Evolutionary conservation across 2,329 filamentous ascomycete genomes (phyloP), one percentile per base, ranked within the genome.

Genomic region (Botryotinia calthae): DNA sequence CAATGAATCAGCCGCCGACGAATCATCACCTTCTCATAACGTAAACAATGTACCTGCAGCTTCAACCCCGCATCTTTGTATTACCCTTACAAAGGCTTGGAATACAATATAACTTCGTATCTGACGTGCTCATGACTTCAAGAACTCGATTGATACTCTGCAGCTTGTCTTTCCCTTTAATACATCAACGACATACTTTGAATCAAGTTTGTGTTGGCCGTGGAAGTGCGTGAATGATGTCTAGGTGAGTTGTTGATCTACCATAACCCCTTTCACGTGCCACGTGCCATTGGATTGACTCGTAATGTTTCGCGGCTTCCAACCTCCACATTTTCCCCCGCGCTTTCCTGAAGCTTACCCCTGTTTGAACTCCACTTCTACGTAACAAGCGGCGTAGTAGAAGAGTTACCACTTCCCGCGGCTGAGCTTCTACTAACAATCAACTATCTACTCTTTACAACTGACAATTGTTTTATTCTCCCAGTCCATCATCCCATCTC

Each of bases 31-130:
- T 37, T 61, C 65, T 31, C 3, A 42, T 31, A 71, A 65, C 58
- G 59, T 51, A 63, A 61, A 51, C 42, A 31, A 31, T 51, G 64
- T 62, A 51, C 64, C 64, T 69, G 64, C 64, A 69, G 64, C 71
- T 62, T 37, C 44, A 63, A 72, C 71, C 71, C 71, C 71, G 71
- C 71, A 73, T 40, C 44, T 70, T 73, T 70, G 54, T 56, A 58
- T 58, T 22, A 63, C 56, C 66, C 46, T 67, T 37, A 71, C 46
- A 56, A 64, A 71, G 61, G 59, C 65, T 68, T 56, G 48, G 48
- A 68, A 56, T 42, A 22, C n/a, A 58, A 46, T 42, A 58, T 46
- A 31, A 51, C 31, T 66, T 65, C 59, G 44, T 66, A 65, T 65
- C 42, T 2, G 42, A n/a, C 34, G 70, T 48, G 65, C 56, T 65